Evolutionary conservation across 306 rosid species (phyloP), one percentile per base, ranked within the genome.

Genomic region (Cucumis melo): DNA sequence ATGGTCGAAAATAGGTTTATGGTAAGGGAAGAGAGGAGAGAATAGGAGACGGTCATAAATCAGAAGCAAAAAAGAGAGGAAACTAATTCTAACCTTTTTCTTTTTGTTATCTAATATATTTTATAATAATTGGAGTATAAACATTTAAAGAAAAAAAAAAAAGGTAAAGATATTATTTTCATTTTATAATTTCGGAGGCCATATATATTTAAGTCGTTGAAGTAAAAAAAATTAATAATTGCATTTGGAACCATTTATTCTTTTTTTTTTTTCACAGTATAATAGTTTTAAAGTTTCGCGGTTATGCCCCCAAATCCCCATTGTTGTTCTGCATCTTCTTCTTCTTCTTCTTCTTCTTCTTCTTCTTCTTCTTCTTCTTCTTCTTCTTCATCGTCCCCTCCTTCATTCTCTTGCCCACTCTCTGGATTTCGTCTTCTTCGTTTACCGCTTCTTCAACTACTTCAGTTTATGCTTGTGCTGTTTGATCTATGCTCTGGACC

Each of bases 271-370:
- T 74, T 17, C 32, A 36, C 29, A 36, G 64, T 38, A 20, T 21
- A 57, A 39, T 80, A 80, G 54, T 85, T 90, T 90, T 86, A 82
- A 89, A 92, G 93, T 89, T 92, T 89, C 92, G 94, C 96, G 96
- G 96, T 89, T 89, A 81, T 85, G 77, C 91, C 94, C 91, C 91
- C 82, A 81, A 87, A 77, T 73, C 74, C 74, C 54, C 71, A 20
- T 57, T 78, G 78, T 57, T 68, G 38, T 70, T 76, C 65, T 39
- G 41, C 78, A 27, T 81, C 85, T 29, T 77, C 81, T 39, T 27
- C 81, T 56, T 76, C 82, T 34, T 70, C 81, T 2, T 63, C 85
- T 13, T 70, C 70, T 2, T 46, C n/a, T n/a, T n/a, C n/a, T n/a
- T n/a, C n/a, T n/a, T n/a, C n/a, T n/a, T n/a, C n/a, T n/a, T n/a